These are phyloP conservation scores for Leptomonas pyrrhocoris DNA, from an alignment of 208 protist genomes.

Conservation along the genomic window DNA sequence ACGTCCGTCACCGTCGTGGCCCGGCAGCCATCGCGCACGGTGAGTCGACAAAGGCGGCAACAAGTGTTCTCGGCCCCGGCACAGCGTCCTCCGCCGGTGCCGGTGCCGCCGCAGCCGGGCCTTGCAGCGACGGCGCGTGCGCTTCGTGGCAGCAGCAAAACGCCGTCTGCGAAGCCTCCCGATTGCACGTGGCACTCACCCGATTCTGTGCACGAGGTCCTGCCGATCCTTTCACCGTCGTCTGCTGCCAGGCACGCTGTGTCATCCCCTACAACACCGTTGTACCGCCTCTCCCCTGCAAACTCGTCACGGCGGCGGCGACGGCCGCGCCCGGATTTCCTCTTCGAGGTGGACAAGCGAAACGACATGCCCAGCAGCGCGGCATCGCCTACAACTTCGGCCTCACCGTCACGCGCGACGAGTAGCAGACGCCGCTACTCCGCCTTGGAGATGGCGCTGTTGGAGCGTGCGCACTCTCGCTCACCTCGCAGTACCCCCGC, in stretches of 20 bases:
- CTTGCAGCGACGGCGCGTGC: neutral
- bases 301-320: neutral
- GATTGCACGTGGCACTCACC: neutral
- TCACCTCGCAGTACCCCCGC: neutral
- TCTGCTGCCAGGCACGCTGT: neutral
- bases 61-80: neutral
- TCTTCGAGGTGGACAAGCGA: neutral
- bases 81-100: constrained; percentile 3
- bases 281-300: neutral
- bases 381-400: constrained; percentile 5
- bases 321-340: neutral
- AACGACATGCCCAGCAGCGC: neutral
- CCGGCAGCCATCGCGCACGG: neutral
- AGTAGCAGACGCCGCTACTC: constrained; percentile 14
- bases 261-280: neutral
- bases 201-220: neutral
- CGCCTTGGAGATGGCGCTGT: constrained; percentile 22
- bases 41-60: neutral
- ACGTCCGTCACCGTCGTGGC: constrained; percentile 3
- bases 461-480: constrained; percentile 12
- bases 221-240: constrained; percentile 1
- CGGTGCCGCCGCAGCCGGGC: neutral
- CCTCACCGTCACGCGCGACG: neutral
- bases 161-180: neutral
- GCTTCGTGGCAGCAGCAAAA: neutral